phyloP scores from a whole-genome alignment of 2,329 filamentous ascomycete genomes.

The Raffaelea arxii region DNA sequence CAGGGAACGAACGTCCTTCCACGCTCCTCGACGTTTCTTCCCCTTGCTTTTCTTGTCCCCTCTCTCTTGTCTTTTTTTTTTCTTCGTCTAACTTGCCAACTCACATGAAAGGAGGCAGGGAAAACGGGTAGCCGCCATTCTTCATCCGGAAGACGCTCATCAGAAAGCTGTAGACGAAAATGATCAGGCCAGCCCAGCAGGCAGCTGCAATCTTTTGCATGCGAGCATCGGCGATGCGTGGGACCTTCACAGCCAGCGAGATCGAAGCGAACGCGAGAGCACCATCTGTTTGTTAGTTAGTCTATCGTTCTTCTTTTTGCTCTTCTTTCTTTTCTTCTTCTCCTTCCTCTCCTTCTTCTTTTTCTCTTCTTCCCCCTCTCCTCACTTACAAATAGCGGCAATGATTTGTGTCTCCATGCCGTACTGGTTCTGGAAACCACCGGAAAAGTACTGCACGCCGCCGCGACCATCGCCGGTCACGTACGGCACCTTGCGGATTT shows the following conservation, averaged over 20 bases:
- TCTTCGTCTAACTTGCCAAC: no score
- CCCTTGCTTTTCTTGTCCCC: no score
- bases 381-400: conserved; percentile 79
- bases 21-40: no score
- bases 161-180: conserved; percentile 86
- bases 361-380: no score
- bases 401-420: conserved; percentile 94
- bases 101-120: conserved; percentile 76
- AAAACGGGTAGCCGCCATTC: conserved; percentile 92
- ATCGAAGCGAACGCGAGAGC: conserved; percentile 84
- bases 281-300: conserved; percentile 45
- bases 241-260: conserved; percentile 82
- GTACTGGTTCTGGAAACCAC: conserved; percentile 86
- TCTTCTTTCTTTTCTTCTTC: no score
- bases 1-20: no score
- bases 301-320: no score
- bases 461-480: conserved; percentile 76
- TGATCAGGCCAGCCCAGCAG: conserved; percentile 66
- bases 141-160: conserved; percentile 90
- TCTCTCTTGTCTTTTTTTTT: no score
- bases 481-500: conserved; percentile 93
- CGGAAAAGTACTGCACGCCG: conserved; percentile 81
- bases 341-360: no score
- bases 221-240: conserved; percentile 69
- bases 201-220: conserved; percentile 74